Conservation (phyloP, 1,284 basidiomycete genomes). For the Sporisorium scitamineum region DNA sequence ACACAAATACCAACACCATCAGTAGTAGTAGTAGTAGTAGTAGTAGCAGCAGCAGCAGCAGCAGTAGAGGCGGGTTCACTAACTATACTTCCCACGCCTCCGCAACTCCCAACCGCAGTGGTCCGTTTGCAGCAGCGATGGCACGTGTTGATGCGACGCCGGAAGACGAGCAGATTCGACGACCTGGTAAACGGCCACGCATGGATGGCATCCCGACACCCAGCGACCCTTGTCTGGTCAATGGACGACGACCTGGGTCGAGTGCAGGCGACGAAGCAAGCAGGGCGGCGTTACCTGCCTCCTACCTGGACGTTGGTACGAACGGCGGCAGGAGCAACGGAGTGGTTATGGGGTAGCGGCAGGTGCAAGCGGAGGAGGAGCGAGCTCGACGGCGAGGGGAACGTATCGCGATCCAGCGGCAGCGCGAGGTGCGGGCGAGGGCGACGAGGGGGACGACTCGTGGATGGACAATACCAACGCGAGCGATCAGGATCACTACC, state of each 20-base stretch:
- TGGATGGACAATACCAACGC: conserved; percentile 38
- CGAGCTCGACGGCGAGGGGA: conserved; percentile 5
- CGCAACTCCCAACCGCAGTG: conserved; percentile 22
- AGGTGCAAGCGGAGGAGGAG: background rate
- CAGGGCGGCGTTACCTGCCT: conserved; percentile 14
- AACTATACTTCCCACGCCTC: conserved; percentile 8
- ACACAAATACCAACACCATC: too few species aligned
- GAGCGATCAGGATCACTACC: conserved; percentile 36
- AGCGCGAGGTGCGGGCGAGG: conserved; percentile 7
- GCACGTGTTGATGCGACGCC: conserved; percentile 32
- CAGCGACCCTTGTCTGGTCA: conserved; percentile 23
- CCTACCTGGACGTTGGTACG: conserved; percentile 23
- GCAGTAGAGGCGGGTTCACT: conserved; percentile 8
- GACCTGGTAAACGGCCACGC: conserved; percentile 39
- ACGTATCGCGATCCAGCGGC: conserved; percentile 11
- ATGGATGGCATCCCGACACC: conserved; percentile 16
- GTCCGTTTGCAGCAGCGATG: conserved; percentile 15
- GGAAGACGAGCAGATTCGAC: conserved; percentile 48
- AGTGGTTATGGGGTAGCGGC: conserved; percentile 1
- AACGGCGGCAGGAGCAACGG: conserved; percentile 17
- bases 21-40: too few species aligned
- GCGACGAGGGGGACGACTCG: conserved; percentile 27
- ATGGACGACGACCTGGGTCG: conserved; percentile 9
- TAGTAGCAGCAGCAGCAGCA: background rate
- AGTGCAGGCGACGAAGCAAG: background rate